Percentiles rank a stretch among this genome's conserved stretches.
Conservation (phyloP, 805 yeast species). For the Candida manassasensis region DNA sequence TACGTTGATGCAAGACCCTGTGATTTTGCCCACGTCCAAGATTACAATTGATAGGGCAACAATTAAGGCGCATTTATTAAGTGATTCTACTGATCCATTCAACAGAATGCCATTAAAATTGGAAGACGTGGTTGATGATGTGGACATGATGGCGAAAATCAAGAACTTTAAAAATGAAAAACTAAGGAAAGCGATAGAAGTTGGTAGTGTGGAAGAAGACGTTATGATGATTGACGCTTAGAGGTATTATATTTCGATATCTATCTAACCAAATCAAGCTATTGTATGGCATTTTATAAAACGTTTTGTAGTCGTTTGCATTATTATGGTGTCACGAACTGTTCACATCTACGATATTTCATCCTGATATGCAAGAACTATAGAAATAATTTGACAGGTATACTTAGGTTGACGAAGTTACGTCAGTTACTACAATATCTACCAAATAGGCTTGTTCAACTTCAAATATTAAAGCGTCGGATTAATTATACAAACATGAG, state of each 20-base stretch:
- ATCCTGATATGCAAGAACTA: no score
- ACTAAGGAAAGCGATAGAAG: constrained; percentile 3
- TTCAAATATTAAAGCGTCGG: constrained; percentile 1
- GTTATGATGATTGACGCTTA: no score
- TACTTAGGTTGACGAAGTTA: no score
- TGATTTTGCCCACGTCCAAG: constrained; percentile 82
- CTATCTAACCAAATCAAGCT: no score
- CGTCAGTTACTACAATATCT: no score
- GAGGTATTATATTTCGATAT: no score
- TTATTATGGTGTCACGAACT: no score
- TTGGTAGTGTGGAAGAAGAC: constrained; percentile 2
- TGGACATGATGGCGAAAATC: constrained; percentile 60
- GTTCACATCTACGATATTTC: no score
- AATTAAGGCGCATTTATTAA: constrained; percentile 85
- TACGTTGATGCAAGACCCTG: constrained; percentile 94
- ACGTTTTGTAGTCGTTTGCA: no score
- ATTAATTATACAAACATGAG: constrained; percentile 2
- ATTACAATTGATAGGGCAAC: constrained; percentile 86
- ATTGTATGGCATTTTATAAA: no score
- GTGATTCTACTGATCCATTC: constrained; percentile 96
- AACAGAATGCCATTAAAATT: constrained; percentile 86
- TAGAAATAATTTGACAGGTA: no score
- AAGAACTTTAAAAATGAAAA: constrained; percentile 45
- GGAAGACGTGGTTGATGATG: constrained; percentile 82
- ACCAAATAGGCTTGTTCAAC: no score